Percentiles rank a stretch among this genome's conserved stretches.
These are phyloP conservation scores for Colletotrichum graminicola DNA, from an alignment of 2,329 filamentous ascomycete genomes.

Conservation along the genomic window DNA sequence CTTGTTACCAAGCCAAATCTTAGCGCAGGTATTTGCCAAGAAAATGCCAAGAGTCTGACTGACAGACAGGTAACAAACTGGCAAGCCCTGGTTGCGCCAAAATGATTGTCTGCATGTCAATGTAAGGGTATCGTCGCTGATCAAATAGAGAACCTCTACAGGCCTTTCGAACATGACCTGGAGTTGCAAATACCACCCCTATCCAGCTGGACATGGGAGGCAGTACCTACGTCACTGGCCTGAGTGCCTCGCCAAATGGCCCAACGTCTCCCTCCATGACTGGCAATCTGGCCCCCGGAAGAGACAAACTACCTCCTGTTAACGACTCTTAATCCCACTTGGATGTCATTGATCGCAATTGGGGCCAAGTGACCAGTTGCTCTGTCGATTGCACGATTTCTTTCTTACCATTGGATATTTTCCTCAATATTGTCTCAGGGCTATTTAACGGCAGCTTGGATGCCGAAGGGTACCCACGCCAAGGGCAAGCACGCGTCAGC, in stretches of 20 bases:
- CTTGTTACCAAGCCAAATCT: not conserved
- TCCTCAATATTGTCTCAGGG: not conserved
- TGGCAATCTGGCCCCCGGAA: conserved; percentile 4
- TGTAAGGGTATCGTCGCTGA: not conserved
- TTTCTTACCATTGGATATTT: conserved; percentile 4
- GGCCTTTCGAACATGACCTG: too few species aligned
- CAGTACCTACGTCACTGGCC: conserved; percentile 25
- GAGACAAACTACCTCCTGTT: not conserved
- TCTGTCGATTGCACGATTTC: conserved; percentile 26
- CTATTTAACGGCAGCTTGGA: conserved; percentile 30
- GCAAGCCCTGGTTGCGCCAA: conserved; percentile 1
- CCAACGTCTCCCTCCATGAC: conserved; percentile 15
- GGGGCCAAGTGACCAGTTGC: conserved; percentile 34
- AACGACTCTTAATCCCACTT: conserved; percentile 14
- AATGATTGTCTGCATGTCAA: not conserved
- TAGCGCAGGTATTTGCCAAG: conserved; percentile 9
- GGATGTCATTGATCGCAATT: conserved; percentile 20
- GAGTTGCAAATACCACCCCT: conserved; percentile 10
- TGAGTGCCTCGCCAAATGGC: conserved; percentile 5
- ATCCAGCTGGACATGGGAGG: not conserved
- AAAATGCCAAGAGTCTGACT: conserved; percentile 10
- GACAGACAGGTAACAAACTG: not conserved
- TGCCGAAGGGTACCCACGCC: conserved; percentile 39
- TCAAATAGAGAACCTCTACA: not conserved
- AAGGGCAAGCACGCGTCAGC: conserved; percentile 41